phyloP scores from a whole-genome alignment of 352 stramenopile species.

The Pythium oligandrum region DNA sequence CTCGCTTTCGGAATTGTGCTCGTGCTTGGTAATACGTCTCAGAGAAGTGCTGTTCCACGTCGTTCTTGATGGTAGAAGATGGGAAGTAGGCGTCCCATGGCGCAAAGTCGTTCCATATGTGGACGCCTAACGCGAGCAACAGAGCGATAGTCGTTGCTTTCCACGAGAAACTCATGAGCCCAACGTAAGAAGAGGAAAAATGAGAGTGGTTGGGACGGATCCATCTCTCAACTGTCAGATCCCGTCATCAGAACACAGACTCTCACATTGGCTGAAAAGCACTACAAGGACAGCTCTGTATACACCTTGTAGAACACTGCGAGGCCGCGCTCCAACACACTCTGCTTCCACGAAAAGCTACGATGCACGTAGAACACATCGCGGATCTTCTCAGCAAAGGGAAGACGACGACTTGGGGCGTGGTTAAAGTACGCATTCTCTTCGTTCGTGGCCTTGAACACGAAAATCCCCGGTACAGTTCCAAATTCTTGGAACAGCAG shows the following conservation, averaged over 20 bases:
- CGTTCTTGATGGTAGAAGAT: neutral
- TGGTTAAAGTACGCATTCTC: slow-evolving; percentile 17
- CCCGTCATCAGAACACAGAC: neutral
- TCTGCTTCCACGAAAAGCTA: slow-evolving; percentile 10
- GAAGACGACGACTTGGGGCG: slow-evolving; percentile 2
- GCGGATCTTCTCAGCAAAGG: slow-evolving; percentile 8
- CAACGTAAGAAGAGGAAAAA: neutral
- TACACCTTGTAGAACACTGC: slow-evolving; percentile 3
- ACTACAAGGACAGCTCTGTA: neutral
- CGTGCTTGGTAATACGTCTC: slow-evolving; percentile 31
- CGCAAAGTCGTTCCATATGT: slow-evolving; percentile 17
- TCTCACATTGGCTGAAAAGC: too few species aligned
- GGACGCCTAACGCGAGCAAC: slow-evolving; percentile 12
- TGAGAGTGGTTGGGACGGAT: neutral
- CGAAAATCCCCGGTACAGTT: slow-evolving; percentile 6
- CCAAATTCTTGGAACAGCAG: slow-evolving; percentile 14
- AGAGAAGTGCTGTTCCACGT: slow-evolving; percentile 19
- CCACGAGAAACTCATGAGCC: slow-evolving; percentile 1
- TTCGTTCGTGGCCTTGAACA: slow-evolving; percentile 9
- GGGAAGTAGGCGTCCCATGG: slow-evolving; percentile 19
- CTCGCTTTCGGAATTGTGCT: slow-evolving; percentile 22
- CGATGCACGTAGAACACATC: slow-evolving; percentile 24
- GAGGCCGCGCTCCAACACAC: slow-evolving; percentile 4
- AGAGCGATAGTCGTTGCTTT: slow-evolving; percentile 6
- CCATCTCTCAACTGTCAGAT: neutral